phyloP scores from a whole-genome alignment of 2,329 filamentous ascomycete species.

The Chrysosporium queenslandicum region DNA sequence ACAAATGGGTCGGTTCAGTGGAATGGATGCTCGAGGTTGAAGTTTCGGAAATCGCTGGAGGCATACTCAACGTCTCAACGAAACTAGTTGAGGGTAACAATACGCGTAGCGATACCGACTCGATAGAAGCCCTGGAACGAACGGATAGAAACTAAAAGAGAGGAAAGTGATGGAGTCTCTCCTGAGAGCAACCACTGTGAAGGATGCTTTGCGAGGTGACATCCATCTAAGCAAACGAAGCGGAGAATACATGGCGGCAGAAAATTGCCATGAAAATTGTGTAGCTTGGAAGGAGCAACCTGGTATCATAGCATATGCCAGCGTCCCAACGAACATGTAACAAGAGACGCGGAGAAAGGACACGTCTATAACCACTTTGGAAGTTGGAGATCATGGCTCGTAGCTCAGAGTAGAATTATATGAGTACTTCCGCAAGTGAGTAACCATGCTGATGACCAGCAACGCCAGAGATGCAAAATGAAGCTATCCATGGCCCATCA shows the following conservation, averaged over 20 bases:
- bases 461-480: not conserved
- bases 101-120: not conserved
- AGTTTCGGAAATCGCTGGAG: not conserved
- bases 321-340: not conserved
- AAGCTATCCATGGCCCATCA: not conserved
- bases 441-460: not conserved
- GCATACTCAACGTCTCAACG: slow-evolving; percentile 9
- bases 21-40: slow-evolving; percentile 12
- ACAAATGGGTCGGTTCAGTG: slow-evolving; percentile 10
- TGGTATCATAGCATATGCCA: not conserved
- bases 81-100: not conserved
- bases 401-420: too few species aligned
- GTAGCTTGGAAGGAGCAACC: not conserved
- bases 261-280: not conserved
- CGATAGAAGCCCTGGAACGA: not conserved
- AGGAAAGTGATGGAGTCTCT: not conserved
- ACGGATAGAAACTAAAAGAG: not conserved
- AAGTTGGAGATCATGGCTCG: not conserved
- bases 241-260: not conserved
- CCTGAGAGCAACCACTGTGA: too few species aligned
- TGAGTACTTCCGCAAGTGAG: too few species aligned
- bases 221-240: not conserved
- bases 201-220: too few species aligned
- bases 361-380: not conserved
- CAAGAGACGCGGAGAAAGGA: not conserved